Conservation (phyloP, 2,329 filamentous ascomycete genomes). For the Seiridium unicorne region DNA sequence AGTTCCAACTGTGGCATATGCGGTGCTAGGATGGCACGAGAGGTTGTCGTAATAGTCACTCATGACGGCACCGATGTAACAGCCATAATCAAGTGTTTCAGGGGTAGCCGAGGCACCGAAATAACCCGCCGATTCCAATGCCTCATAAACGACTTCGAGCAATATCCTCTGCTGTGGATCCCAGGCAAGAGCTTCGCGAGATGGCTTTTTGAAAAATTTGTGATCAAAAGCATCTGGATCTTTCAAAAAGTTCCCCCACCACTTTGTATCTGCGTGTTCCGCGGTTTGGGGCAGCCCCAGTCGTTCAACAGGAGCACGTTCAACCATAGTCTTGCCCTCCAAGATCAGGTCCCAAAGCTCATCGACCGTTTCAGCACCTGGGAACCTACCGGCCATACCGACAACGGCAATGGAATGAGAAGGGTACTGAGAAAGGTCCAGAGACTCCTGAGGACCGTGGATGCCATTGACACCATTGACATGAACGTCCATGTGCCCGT, state of each 20-base stretch:
- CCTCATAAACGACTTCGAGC: constrained; percentile 21
- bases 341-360: constrained; percentile 31
- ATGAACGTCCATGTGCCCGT: background rate
- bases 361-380: constrained; percentile 26
- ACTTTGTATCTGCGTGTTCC: constrained; percentile 20
- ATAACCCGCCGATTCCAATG: constrained; percentile 24
- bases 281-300: background rate
- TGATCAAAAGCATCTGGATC: constrained; percentile 24
- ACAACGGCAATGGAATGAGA: constrained; percentile 28
- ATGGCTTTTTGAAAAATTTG: constrained; percentile 21
- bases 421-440: constrained; percentile 1
- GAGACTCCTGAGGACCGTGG: background rate
- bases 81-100: constrained; percentile 26
- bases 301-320: constrained; percentile 1
- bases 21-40: constrained; percentile 30
- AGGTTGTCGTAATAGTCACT: constrained; percentile 41
- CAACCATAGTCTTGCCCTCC: constrained; percentile 2
- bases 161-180: constrained; percentile 20
- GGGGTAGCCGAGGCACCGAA: constrained; percentile 9
- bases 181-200: constrained; percentile 15
- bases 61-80: constrained; percentile 33
- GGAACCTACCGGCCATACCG: constrained; percentile 30
- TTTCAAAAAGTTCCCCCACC: constrained; percentile 24
- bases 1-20: constrained; percentile 31
- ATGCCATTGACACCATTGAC: background rate